Conservation (phyloP, 208 protist genomes). For the Zelonia costaricensis region DNA sequence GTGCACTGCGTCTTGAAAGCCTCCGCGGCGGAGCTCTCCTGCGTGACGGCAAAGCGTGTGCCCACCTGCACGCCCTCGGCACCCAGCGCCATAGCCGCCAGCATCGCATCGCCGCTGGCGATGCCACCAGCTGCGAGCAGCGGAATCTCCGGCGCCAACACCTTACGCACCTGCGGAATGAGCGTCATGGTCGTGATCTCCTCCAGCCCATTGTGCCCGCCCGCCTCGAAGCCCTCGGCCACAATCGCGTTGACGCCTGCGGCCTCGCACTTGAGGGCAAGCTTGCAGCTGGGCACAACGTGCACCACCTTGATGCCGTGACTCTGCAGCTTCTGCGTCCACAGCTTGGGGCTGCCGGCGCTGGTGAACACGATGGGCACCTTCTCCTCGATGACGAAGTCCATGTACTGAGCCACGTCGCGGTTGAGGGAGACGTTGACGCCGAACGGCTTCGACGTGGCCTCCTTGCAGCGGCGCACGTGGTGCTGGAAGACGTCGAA, state of each 20-base stretch:
- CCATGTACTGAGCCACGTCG: constrained; percentile 45
- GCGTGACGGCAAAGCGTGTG: constrained; percentile 73
- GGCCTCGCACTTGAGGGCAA: constrained; percentile 72
- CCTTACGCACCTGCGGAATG: constrained; percentile 56
- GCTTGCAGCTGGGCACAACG: constrained; percentile 79
- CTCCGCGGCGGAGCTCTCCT: constrained; percentile 52
- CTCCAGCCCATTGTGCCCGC: constrained; percentile 66
- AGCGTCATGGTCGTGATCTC: constrained; percentile 72
- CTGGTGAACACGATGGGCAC: constrained; percentile 89
- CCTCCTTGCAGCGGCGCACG: constrained; percentile 40
- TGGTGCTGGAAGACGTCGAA: constrained; percentile 67
- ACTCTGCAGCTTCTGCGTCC: constrained; percentile 67
- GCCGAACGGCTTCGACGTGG: constrained; percentile 70
- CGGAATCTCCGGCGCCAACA: constrained; percentile 61
- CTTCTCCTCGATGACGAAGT: constrained; percentile 80
- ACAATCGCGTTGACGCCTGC: constrained; percentile 79
- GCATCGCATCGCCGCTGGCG: constrained; percentile 56
- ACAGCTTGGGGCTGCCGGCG: constrained; percentile 75
- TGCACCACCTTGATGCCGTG: constrained; percentile 74
- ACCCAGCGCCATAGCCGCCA: constrained; percentile 70
- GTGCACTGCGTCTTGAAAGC: constrained; percentile 58
- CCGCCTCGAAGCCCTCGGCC: constrained; percentile 82
- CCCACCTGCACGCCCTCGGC: constrained; percentile 80
- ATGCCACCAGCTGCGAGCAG: constrained; percentile 77
- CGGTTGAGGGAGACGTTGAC: constrained; percentile 73